Evolutionary conservation across 2,329 filamentous ascomycete species (phyloP), one percentile per base, ranked within the genome.

Genomic region (Exutisphaerella laricina): DNA sequence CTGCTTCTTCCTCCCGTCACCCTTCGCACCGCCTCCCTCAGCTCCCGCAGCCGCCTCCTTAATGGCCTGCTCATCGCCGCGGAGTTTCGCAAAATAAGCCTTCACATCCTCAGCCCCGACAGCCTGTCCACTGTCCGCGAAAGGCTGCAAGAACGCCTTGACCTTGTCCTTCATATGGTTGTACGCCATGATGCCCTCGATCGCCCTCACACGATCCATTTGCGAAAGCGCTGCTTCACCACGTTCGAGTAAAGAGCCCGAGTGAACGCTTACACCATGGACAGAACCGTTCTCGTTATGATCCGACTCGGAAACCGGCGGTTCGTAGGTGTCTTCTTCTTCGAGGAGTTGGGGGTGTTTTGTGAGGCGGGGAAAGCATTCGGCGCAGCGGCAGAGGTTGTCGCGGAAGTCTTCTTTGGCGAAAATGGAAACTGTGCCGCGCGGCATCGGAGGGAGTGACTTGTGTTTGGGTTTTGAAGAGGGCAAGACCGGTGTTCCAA

Each of bases 61-160:
- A 18, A 50, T 53, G 5, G 52, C 63, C 31, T 84, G 71, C 32
- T 88, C 85, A 65, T 97, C 92, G 45, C 92, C 92, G 50, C 92
- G 78, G 55, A 98, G 68, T 69, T 92, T 90, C 39, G 90, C 90
- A 74, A 98, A 98, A 64, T 96, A 95, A 2, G 79, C 79, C 66
- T 96, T 98, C 66, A 98, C 92, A 66, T 97, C 89, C 61, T 98
- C 92, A 1, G 90, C 90, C 1, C 88, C 83, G 16, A 98, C 89
- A 0, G 86, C 82, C 64, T 85, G 72, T 1, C 90, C 90, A 50
- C 84, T 94, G 61, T 96, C 88, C 0, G 92, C 92, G 63, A 95
- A 98, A 31, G 94, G 85, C 66, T 89, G 81, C 58, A 98, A 79
- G 63, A 98, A 97, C 0, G 83, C 82, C 71, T 90, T 95, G n/a